Evolutionary conservation across 192 early-diverging fungal genomes (phyloP).

Genomic region (Phlyctochytrium bullatum): DNA sequence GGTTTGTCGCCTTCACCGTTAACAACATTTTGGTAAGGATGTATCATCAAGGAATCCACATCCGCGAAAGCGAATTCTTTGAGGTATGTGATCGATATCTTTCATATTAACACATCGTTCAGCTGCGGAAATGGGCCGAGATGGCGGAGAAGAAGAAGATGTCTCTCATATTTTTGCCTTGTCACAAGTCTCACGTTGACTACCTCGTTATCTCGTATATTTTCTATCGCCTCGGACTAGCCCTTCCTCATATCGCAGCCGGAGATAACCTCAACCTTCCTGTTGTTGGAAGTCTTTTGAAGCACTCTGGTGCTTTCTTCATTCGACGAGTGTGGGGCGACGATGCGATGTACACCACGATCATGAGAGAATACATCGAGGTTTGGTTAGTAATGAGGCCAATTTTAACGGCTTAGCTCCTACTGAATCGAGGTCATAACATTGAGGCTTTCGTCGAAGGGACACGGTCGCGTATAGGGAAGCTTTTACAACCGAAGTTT

Average conservation of each 20-base stretch:
- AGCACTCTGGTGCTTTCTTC: constrained; percentile 72
- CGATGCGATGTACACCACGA: constrained; percentile 66
- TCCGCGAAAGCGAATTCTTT: constrained; percentile 73
- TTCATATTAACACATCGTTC: no score
- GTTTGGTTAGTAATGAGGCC: constrained; percentile 22
- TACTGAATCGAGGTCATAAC: constrained; percentile 73
- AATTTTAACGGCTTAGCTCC: constrained; percentile 29
- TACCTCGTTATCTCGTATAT: constrained; percentile 79
- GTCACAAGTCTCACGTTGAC: constrained; percentile 84
- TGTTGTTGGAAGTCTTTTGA: constrained; percentile 63
- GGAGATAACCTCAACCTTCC: constrained; percentile 84
- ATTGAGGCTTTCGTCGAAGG: constrained; percentile 84
- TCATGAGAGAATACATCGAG: constrained; percentile 75
- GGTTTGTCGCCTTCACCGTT: constrained; percentile 68
- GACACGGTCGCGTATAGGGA: constrained; percentile 76
- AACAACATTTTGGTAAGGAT: constrained; percentile 74
- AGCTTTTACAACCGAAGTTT: constrained; percentile 75
- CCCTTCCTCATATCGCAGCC: constrained; percentile 78
- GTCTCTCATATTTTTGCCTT: constrained; percentile 76
- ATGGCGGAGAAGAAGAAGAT: constrained; percentile 56
- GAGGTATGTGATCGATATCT: constrained; percentile 44
- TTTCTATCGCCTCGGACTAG: constrained; percentile 75
- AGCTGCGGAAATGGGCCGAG: constrained; percentile 36
- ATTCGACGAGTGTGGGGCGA: constrained; percentile 78
- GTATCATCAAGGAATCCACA: constrained; percentile 84